Base-by-base conservation (phyloP, 1,139 yeast genomes). In the Saccharomyces pastorianus region DNA sequence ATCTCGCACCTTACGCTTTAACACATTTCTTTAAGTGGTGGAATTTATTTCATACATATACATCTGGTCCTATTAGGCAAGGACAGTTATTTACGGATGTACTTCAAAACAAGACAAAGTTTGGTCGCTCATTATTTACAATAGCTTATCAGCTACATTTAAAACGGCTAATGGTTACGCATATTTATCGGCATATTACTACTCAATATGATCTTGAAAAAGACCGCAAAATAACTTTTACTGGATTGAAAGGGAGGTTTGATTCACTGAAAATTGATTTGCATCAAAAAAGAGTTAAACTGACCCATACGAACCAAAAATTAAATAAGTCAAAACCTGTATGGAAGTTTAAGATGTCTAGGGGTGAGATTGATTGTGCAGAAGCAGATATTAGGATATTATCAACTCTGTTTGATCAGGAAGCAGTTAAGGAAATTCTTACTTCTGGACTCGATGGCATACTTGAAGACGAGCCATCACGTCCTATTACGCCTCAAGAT, bases 21-120 rank as follows among this genome's bases (percentile, higher is more conserved):
- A 69, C 73, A 2, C 89, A 88, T 64, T 89, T 90, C 71, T 78
- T 79, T 61, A 72, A 73, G 47, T 90, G 97, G 97, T 89, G 96
- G 95, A 71, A 76, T 52, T 75, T 84, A 50, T 81, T 90, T 62
- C 80, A 82, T 46, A 81, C 88, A 38, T 78, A 80, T 32, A 73
- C 85, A 31, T 84, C 95, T 0, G 76, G 89, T 25, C 96, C 96
- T 0, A 77, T 88, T 11, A 76, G 88, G 54, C 79, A 78, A 49
- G 96, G 96, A 0, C 74, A 76, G 13, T 71, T 90, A 25, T 90
- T 88, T 63, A 62, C 72, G 65, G 74, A 61, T 59, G 66, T 57
- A 46, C 59, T 61, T 54, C 69, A 61, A 62, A 69, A 59, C 56
- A 69, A 61, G 53, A 73, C 76, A 26, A 87, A 85, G 59, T 84